Evolutionary conservation across 23 red algal species (phyloP), one percentile per base, ranked within the genome.

Genomic region (Gracilariopsis chorda): DNA sequence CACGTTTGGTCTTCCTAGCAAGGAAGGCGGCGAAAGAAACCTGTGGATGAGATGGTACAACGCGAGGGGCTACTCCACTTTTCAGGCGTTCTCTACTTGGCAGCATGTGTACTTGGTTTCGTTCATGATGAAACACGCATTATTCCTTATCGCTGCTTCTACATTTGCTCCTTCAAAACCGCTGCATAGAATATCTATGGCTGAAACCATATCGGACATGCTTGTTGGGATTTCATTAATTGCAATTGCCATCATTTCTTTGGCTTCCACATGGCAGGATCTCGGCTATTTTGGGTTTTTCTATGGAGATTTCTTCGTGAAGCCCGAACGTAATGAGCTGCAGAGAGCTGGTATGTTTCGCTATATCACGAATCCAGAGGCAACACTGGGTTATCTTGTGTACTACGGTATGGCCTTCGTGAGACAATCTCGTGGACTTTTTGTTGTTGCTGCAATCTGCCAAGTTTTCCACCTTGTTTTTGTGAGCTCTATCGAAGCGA

Each of bases 221-320:
- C 75, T 90, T 0, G 83, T 43, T 24, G 93, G 97, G 14, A 25
- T 86, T 7, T 73, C 77, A 30, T 73, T 95, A 1, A 92, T 86
- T 40, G 63, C 90, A 7, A 70, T 96, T 1, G 71, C 80, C 0
- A 28, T 89, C 39, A 82, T 84, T 27, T 58, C 73, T 28, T 73
- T 87, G 13, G 61, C 51, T 27, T 99, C 93, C 2, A 84, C 90
- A 23, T 80, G 84, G 57, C 60, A 74, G 19, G 86, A 75, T 29
- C 58, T 91, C 20, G 93, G 97, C 7, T 84, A 92, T 29, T 92
- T 96, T 88, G 91, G 86, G 9, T 96, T 87, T 67, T 96, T 83
- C 61, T 99, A 96, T 67, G 93, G 89, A 6, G 97, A 99, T 86
- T 96, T 99, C 84, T 99, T 99, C 86, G 91, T 99, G 5, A 57